These are phyloP conservation scores for Tulasnella sp. DNA, from an alignment of 768 basidiomycete species.

Conservation along the genomic window DNA sequence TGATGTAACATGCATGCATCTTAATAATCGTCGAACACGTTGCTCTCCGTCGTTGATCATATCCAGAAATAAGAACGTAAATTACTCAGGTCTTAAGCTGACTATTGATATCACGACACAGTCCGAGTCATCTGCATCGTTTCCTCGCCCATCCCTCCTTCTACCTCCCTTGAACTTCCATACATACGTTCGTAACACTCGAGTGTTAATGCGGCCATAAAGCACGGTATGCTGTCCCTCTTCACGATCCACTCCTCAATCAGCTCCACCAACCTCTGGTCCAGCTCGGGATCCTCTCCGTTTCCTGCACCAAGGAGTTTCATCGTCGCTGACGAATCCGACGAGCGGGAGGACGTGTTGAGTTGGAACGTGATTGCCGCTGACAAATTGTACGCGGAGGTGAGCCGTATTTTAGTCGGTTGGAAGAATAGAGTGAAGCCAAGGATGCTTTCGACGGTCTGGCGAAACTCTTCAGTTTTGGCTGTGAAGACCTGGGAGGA, in stretches of 20 bases:
- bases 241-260: conserved; percentile 18
- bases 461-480: conserved; percentile 85
- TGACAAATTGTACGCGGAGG: conserved; percentile 79
- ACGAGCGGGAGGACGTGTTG: background rate
- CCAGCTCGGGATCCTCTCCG: conserved; percentile 7
- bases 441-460: conserved; percentile 80
- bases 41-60: too few species aligned
- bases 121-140: background rate
- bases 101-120: background rate
- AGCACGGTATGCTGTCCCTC: conserved; percentile 21
- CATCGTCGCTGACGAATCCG: conserved; percentile 19
- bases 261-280: conserved; percentile 9
- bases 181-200: conserved; percentile 19
- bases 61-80: too few species aligned
- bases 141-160: background rate
- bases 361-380: conserved; percentile 72
- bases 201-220: conserved; percentile 20
- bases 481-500: conserved; percentile 62
- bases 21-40: too few species aligned
- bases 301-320: conserved; percentile 20
- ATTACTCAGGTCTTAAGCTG: too few species aligned
- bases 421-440: conserved; percentile 89
- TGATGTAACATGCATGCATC: too few species aligned
- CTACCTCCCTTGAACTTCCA: background rate
- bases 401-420: conserved; percentile 82